Conservation (phyloP, 2,329 filamentous ascomycete genomes). For the Fonsecaea nubica region DNA sequence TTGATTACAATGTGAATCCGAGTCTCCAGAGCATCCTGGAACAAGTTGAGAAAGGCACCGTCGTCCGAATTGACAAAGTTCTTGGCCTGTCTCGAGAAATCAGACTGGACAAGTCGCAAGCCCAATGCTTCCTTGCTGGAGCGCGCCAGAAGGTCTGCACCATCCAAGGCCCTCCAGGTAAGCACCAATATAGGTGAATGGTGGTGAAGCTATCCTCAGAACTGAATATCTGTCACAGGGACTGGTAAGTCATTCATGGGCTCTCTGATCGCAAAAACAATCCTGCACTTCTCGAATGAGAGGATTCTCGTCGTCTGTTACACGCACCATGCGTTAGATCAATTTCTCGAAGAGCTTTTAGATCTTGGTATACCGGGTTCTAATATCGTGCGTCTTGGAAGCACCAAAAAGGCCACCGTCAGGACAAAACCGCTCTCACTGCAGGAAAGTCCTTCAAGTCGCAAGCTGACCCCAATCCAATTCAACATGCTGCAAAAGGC, state of each 20-base stretch:
- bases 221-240: neutral
- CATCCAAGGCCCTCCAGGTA: neutral
- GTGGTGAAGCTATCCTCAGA: neutral
- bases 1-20: neutral
- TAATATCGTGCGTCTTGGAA: slow-evolving; percentile 68
- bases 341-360: slow-evolving; percentile 66
- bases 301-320: slow-evolving; percentile 5
- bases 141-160: neutral
- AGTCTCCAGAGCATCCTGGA: neutral
- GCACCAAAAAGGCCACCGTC: slow-evolving; percentile 29
- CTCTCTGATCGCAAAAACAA: neutral
- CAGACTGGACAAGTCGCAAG: neutral
- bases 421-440: slow-evolving; percentile 57
- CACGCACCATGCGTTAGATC: slow-evolving; percentile 63
- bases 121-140: neutral
- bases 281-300: neutral
- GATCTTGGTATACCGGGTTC: slow-evolving; percentile 39
- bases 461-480: slow-evolving; percentile 54
- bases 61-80: neutral
- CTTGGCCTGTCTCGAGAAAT: neutral
- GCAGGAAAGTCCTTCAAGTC: slow-evolving; percentile 51
- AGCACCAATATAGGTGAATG: neutral
- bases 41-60: neutral
- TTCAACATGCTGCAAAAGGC: neutral
- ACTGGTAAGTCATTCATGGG: neutral